Base-by-base conservation (phyloP, 257 asterid genomes). In the Ilex aquifolium region DNA sequence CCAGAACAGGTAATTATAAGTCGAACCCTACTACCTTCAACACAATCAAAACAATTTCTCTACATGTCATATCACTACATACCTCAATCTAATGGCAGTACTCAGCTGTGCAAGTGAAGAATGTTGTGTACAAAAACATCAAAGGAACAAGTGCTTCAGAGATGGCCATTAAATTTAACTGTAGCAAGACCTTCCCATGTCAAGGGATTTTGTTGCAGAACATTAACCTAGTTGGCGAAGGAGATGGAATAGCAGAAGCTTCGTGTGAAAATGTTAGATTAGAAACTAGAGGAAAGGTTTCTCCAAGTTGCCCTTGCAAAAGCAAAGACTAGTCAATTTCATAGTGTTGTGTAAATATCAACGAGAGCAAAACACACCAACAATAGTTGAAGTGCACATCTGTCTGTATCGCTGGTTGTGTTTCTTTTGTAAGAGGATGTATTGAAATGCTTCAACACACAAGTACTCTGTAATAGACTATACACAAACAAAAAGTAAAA, bases 101-200 rank as follows among this genome's bases (percentile, higher is more conserved):
- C 30, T 53, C 57, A n/a, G 57, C 57, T n/a, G 57, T 53, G 57
- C 57, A 53, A 53, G 57, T 53, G 5, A n/a, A 53, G 31, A 53
- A 53, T 53, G 57, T 53, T 4, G 31, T 53, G 27, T 53, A 53
- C 57, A n/a, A 53, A 5, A 53, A 53, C 57, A 53, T 53, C 1
- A 17, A 15, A 53, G 57, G 57, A 17, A 53, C 57, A 5, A 53
- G 57, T 53, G 57, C 27, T 53, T 7, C 57, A 53, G 57, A 53
- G 9, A 27, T 53, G 30, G 57, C 57, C 27, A 53, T 53, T 5
- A 53, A 53, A 53, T 53, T 53, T 21, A 27, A 53, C 2, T 53
- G 57, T 27, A 53, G 57, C 57, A 17, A 53, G 57, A 53, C 57
- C 27, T 53, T 53, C 31, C 57, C 57, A 6, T 53, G 57, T 17